A percentile compares a stretch with the other conserved stretches of the same genome.
phyloP scores from a whole-genome alignment of 495 filamentous ascomycete species.

The Hypomontagnella submonticulosa region DNA sequence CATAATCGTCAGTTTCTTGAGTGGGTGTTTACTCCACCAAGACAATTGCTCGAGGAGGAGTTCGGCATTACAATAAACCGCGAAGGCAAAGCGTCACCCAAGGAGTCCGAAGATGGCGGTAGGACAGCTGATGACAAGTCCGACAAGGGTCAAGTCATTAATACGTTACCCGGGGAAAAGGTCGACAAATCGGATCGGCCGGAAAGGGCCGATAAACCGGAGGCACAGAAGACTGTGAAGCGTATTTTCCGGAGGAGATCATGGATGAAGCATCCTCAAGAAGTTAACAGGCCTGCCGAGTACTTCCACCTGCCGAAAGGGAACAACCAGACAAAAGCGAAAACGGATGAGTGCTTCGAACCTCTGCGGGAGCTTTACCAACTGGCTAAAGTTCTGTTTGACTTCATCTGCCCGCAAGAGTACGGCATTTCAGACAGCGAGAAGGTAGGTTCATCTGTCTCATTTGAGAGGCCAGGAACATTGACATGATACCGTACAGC shows the following conservation, averaged over 20 bases:
- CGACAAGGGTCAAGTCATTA: constrained; percentile 45
- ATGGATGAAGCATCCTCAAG: constrained; percentile 56
- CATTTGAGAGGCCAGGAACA: not conserved
- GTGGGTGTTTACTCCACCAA: constrained; percentile 92
- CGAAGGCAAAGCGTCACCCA: constrained; percentile 50
- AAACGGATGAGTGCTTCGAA: constrained; percentile 83
- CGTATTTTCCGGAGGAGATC: constrained; percentile 64
- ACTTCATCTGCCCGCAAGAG: constrained; percentile 98
- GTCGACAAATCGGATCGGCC: constrained; percentile 44
- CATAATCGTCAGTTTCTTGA: constrained; percentile 98
- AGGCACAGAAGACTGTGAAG: constrained; percentile 55
- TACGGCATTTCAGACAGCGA: constrained; percentile 94
- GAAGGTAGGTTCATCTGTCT: constrained; percentile 62
- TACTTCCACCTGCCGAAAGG: constrained; percentile 91
- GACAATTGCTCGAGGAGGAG: constrained; percentile 73
- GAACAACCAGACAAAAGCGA: constrained; percentile 78
- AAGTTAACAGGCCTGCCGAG: constrained; percentile 65
- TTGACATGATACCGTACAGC: constrained; percentile 46
- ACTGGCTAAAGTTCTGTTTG: constrained; percentile 92
- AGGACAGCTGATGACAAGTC: constrained; percentile 49
- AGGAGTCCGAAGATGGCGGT: constrained; percentile 48
- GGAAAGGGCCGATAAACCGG: constrained; percentile 42
- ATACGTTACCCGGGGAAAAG: constrained; percentile 37
- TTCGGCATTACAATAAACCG: constrained; percentile 56
- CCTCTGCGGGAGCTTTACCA: constrained; percentile 93